These are phyloP conservation scores for Schizochytrium sp. DNA, from an alignment of 108 stramenopile genomes.

Conservation along the genomic window DNA sequence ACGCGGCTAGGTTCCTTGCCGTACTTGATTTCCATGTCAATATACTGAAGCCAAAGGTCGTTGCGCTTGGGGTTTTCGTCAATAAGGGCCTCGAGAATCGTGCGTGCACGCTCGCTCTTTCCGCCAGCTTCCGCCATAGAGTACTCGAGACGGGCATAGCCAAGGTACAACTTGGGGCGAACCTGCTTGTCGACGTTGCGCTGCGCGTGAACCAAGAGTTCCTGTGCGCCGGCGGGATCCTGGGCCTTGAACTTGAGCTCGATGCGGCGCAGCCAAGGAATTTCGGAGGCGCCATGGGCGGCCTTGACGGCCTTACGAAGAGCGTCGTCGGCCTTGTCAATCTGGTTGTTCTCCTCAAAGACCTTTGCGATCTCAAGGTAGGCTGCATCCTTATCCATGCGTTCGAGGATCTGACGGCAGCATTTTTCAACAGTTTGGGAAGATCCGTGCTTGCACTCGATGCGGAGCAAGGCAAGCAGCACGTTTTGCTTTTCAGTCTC, in stretches of 20 bases:
- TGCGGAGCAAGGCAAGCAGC: conserved; percentile 40
- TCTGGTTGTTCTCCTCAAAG: conserved; percentile 23
- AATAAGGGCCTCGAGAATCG: not conserved
- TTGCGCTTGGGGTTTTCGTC: conserved; percentile 3
- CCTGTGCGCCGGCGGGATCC: not conserved
- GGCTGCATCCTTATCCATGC: conserved; percentile 32
- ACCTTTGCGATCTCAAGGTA: conserved; percentile 34
- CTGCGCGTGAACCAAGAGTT: not conserved
- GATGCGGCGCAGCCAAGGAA: not conserved
- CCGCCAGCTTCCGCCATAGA: not conserved
- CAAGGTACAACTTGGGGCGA: not conserved
- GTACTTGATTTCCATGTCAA: conserved; percentile 1
- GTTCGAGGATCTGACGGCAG: conserved; percentile 28
- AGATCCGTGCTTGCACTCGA: conserved; percentile 47
- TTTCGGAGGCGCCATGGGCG: not conserved
- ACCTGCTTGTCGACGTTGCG: not conserved
- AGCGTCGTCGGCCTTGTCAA: conserved; percentile 32
- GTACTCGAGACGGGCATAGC: conserved; percentile 3
- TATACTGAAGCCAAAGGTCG: conserved; percentile 3
- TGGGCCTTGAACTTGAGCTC: not conserved
- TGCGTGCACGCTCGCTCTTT: not conserved
- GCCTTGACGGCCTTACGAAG: conserved; percentile 9
- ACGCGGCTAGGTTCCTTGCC: not conserved
- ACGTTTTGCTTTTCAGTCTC: conserved; percentile 43
- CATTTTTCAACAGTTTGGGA: conserved; percentile 18